Base-by-base conservation (phyloP, 2,329 filamentous ascomycete genomes). In the Penicillium expansum region DNA sequence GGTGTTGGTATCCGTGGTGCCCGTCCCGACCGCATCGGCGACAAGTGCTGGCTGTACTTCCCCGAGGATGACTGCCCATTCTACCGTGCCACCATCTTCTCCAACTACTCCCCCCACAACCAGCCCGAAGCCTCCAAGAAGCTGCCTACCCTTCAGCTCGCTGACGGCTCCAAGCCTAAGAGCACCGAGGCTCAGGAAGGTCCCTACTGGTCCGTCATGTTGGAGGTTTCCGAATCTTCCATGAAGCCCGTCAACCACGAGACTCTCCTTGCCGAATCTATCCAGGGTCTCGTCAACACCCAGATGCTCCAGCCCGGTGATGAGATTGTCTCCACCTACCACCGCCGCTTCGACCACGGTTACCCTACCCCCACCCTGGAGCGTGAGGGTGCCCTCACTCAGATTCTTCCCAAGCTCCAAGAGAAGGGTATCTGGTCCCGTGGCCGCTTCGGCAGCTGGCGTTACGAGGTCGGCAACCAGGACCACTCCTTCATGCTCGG, bases 1-100 rank as follows among this genome's bases (percentile, higher is more conserved):
- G 94, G 94, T 77, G 90, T 99, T 62, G 94, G 94, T 79, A 83
- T 99, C 71, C 91, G 94, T 73, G 94, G 94, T 65, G 84, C 83
- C 70, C 91, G 94, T 66, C 94, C 94, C 38, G 92, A 96, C 77
- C 89, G 91, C 73, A 99, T 99, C 68, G 94, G 94, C 65, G 94
- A 99, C 82, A 99, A 97, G 85, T 99, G 94, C 87, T 99, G 94
- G 87, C 83, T 99, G 65, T 99, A 99, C 86, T 99, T 97, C 86
- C 94, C 94, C 62, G 94, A 99, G 78, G 89, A 96, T 77, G 89
- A 99, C 84, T 97, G 92, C 83, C 92, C 92, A 74, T 99, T 99
- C 84, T 99, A 99, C 84, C 91, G 94, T 68, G 94, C 94, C 72
- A 99, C 94, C 73, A 97, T 99, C 81, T 99, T 99, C 86, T 97